A percentile compares a stretch with the other conserved stretches of the same genome.
Conservation (phyloP, 1,139 yeast genomes). For the Scheffersomyces lignicola region DNA sequence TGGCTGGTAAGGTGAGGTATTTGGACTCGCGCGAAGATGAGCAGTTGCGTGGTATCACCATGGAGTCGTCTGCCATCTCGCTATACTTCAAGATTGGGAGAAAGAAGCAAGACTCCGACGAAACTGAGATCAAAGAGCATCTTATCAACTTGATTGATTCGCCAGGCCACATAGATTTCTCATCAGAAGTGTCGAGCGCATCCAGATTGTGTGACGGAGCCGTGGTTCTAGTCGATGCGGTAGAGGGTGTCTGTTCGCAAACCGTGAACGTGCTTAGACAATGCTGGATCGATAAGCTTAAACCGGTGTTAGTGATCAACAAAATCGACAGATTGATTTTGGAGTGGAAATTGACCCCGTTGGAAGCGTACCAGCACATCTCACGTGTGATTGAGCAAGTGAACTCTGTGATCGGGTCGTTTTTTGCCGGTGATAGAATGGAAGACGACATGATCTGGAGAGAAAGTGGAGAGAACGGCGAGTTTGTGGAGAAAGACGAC, state of each 20-base stretch:
- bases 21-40: conserved; percentile 95
- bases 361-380: conserved; percentile 83
- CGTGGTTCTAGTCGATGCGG: conserved; percentile 90
- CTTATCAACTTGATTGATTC: conserved; percentile 92
- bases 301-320: conserved; percentile 87
- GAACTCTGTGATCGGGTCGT: conserved; percentile 91
- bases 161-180: conserved; percentile 97
- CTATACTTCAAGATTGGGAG: conserved; percentile 71
- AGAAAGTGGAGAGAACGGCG: conserved; percentile 58
- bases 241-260: conserved; percentile 97
- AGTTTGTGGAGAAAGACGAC: conserved; percentile 75
- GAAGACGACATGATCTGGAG: conserved; percentile 85
- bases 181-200: conserved; percentile 94
- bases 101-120: conserved; percentile 32
- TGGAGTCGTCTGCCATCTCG: conserved; percentile 95
- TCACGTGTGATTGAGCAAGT: conserved; percentile 84
- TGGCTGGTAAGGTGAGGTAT: conserved; percentile 94
- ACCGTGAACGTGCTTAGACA: conserved; percentile 93
- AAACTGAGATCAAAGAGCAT: conserved; percentile 63
- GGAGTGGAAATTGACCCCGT: conserved; percentile 79
- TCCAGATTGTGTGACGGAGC: conserved; percentile 97
- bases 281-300: conserved; percentile 91
- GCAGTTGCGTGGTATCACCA: conserved; percentile 93
- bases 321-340: conserved; percentile 85
- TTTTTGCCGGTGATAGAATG: conserved; percentile 92